Evolutionary conservation across 306 rosid species (phyloP).

Genomic region (Cotoneaster glaucophyllus): DNA sequence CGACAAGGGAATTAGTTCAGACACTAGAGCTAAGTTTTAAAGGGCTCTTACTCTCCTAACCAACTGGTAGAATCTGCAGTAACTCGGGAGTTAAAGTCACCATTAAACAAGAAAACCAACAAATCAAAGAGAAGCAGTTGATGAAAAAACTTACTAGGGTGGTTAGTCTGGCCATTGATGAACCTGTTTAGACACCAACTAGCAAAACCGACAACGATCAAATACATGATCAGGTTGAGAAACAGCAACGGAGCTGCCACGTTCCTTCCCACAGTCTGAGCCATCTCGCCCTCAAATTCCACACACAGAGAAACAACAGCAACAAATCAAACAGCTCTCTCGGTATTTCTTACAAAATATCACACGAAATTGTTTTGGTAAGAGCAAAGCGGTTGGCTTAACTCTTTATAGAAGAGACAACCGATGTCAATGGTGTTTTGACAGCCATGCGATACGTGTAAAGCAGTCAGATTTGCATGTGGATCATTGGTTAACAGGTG

Average conservation of each 20-base stretch:
- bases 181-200: slow-evolving; percentile 75
- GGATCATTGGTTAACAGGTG: slow-evolving; percentile 49
- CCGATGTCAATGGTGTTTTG: not conserved
- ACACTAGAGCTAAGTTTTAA: no score
- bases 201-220: slow-evolving; percentile 70
- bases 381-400: not conserved
- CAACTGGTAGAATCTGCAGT: not conserved
- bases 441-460: slow-evolving; percentile 42
- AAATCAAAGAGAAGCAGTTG: not conserved
- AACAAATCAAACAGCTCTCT: not conserved
- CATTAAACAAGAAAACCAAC: not conserved
- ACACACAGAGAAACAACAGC: not conserved
- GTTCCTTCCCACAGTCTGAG: slow-evolving; percentile 63
- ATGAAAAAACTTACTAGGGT: slow-evolving; percentile 51
- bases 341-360: not conserved
- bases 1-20: no score
- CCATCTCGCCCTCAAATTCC: slow-evolving; percentile 39
- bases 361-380: not conserved
- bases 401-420: slow-evolving; percentile 20
- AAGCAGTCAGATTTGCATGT: slow-evolving; percentile 29
- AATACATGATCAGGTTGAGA: slow-evolving; percentile 75
- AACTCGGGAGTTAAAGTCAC: not conserved
- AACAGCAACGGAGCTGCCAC: slow-evolving; percentile 79
- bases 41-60: no score
- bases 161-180: slow-evolving; percentile 86